Conservation (phyloP, 2,329 filamentous ascomycete species). For the Aspergillus luchuensis region DNA sequence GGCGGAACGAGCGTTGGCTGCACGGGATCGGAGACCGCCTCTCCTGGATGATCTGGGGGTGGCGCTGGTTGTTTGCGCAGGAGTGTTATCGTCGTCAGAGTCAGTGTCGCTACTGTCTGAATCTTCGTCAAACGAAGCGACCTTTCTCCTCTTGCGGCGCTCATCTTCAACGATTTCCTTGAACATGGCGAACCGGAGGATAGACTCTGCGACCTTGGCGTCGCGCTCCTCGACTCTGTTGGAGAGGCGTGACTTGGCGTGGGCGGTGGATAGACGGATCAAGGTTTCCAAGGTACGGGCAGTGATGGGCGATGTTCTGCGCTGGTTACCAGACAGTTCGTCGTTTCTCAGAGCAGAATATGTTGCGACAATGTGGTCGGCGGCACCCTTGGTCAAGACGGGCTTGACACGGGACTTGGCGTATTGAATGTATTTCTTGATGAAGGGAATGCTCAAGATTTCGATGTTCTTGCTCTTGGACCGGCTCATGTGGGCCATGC, state of each 20-base stretch:
- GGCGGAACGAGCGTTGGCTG: conserved; percentile 39
- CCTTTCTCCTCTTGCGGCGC: conserved; percentile 80
- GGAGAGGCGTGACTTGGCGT: conserved; percentile 88
- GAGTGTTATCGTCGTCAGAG: conserved; percentile 31
- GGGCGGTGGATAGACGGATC: conserved; percentile 95
- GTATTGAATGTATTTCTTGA: conserved; percentile 99
- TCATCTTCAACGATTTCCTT: conserved; percentile 84
- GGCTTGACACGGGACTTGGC: conserved; percentile 91
- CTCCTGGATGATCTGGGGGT: conserved; percentile 38
- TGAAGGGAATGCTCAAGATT: conserved; percentile 92
- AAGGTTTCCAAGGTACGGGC: conserved; percentile 96
- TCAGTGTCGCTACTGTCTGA: conserved; percentile 50
- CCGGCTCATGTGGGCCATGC: conserved; percentile 76
- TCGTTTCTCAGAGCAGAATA: conserved; percentile 95
- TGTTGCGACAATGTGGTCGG: conserved; percentile 85
- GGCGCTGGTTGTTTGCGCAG: conserved; percentile 29
- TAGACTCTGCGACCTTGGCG: conserved; percentile 81
- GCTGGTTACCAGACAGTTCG: conserved; percentile 90
- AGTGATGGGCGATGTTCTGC: conserved; percentile 91
- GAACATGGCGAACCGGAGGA: conserved; percentile 92
- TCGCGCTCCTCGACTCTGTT: conserved; percentile 87
- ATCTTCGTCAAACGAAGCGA: conserved; percentile 66
- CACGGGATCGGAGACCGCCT: conserved; percentile 36
- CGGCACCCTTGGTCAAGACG: conserved; percentile 83
- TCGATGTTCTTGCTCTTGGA: conserved; percentile 76